Evolutionary conservation across 83 land plant species (phyloP).

Genomic region (Isoetes engelmannii): DNA sequence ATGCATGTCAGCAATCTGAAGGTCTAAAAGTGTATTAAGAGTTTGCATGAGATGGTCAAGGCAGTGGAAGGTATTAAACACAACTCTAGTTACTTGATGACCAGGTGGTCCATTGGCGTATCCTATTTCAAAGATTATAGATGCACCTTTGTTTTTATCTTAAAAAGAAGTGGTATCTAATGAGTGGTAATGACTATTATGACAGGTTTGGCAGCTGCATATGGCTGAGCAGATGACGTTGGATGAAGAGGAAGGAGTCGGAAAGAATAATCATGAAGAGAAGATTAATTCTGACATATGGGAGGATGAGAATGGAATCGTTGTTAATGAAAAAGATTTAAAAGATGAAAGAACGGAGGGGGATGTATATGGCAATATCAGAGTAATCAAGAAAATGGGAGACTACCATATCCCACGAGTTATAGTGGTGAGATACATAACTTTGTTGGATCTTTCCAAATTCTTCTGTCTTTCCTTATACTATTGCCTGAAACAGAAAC

Average conservation of each 20-base stretch:
- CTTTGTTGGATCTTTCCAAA: neutral
- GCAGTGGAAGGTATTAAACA: too few relatives aligned
- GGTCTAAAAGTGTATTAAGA: too few relatives aligned
- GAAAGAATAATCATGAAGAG: neutral
- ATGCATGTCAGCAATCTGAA: too few relatives aligned
- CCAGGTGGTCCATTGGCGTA: too few relatives aligned
- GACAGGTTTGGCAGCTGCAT: constrained; percentile 32
- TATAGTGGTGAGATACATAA: neutral
- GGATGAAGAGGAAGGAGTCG: constrained; percentile 27
- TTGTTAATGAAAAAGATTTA: constrained; percentile 10
- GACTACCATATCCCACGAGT: neutral
- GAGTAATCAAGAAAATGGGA: neutral
- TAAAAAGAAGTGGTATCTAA: neutral
- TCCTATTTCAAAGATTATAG: too few relatives aligned
- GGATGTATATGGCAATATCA: neutral
- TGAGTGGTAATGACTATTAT: neutral
- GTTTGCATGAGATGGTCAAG: too few relatives aligned
- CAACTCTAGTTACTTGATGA: too few relatives aligned
- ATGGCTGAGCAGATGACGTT: constrained; percentile 31
- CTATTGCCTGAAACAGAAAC: constrained; percentile 13
- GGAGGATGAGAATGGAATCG: neutral
- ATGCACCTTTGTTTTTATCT: neutral
- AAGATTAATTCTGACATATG: neutral
- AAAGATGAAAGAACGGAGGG: constrained; percentile 7
- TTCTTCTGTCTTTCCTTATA: neutral